phyloP scores from a whole-genome alignment of 176 grass and related monocot species.

The Canna indica region DNA sequence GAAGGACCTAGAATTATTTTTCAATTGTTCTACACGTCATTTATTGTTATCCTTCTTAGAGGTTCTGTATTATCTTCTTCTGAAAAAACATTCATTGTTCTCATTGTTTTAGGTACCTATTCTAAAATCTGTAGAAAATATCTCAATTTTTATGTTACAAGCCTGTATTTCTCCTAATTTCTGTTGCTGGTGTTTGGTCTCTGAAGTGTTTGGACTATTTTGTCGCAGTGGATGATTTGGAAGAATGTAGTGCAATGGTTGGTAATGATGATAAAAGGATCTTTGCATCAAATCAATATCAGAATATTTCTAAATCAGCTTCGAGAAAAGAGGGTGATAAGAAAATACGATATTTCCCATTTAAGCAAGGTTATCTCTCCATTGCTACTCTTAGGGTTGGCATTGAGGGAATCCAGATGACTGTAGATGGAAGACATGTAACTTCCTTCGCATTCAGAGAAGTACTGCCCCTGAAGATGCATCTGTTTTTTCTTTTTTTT shows the following conservation, averaged over 20 bases:
- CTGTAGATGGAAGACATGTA: slow-evolving; percentile 89
- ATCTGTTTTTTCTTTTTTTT: neutral
- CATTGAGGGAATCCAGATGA: slow-evolving; percentile 82
- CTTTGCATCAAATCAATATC: slow-evolving; percentile 26
- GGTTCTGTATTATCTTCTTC: too few species aligned
- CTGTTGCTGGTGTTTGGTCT: slow-evolving; percentile 9
- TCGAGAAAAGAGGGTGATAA: slow-evolving; percentile 35
- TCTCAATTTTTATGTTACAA: neutral
- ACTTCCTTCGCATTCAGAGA: slow-evolving; percentile 87
- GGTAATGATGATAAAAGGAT: slow-evolving; percentile 42
- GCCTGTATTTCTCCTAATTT: slow-evolving; percentile 1
- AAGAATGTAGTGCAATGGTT: slow-evolving; percentile 72
- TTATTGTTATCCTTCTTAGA: neutral
- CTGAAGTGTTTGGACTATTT: slow-evolving; percentile 20
- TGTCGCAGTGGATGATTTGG: slow-evolving; percentile 80
- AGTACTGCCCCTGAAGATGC: slow-evolving; percentile 28
- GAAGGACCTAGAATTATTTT: too few species aligned
- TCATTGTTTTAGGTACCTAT: too few species aligned
- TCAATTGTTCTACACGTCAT: too few species aligned
- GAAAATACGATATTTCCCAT: slow-evolving; percentile 67
- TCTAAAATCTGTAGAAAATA: too few species aligned
- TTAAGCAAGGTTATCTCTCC: slow-evolving; percentile 84
- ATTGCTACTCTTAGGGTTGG: slow-evolving; percentile 81
- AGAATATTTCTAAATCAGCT: slow-evolving; percentile 46
- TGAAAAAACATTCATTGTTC: too few species aligned